Conservation (phyloP, 345 rosid genomes). For the Gossypium sturtianum region DNA sequence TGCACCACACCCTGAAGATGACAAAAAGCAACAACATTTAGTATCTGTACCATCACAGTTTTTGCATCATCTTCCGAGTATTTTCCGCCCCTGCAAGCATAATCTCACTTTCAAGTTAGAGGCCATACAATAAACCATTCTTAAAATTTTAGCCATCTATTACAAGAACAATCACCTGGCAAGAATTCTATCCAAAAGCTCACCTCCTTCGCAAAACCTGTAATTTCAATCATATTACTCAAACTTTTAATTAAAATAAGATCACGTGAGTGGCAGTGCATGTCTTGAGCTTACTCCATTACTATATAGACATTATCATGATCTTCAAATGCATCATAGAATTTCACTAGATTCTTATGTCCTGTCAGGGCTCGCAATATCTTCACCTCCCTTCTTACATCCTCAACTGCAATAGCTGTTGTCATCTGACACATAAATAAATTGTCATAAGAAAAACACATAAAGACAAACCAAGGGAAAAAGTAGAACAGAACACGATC, state of each 20-base stretch:
- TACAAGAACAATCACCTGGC: conserved; percentile 46
- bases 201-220: conserved; percentile 99
- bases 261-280: neutral
- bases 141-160: neutral
- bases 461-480: neutral
- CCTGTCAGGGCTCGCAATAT: conserved; percentile 80
- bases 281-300: conserved; percentile 72
- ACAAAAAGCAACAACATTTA: conserved; percentile 79
- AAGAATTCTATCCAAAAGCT: conserved; percentile 80
- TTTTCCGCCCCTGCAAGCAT: conserved; percentile 69
- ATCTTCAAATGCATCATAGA: conserved; percentile 92
- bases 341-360: conserved; percentile 71
- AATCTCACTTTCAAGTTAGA: conserved; percentile 20
- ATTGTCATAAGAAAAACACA: neutral
- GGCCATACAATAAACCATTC: conserved; percentile 1
- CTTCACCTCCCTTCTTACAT: conserved; percentile 96
- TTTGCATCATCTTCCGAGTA: conserved; percentile 88
- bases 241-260: conserved; percentile 12
- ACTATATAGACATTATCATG: conserved; percentile 73
- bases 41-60: conserved; percentile 74
- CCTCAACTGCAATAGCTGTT: conserved; percentile 90
- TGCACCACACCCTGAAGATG: conserved; percentile 98
- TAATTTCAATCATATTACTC: conserved; percentile 19
- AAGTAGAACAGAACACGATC: neutral
- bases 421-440: conserved; percentile 62